phyloP scores from a whole-genome alignment of 2,329 filamentous ascomycete genomes.

The Hymenoscyphus infarciens region DNA sequence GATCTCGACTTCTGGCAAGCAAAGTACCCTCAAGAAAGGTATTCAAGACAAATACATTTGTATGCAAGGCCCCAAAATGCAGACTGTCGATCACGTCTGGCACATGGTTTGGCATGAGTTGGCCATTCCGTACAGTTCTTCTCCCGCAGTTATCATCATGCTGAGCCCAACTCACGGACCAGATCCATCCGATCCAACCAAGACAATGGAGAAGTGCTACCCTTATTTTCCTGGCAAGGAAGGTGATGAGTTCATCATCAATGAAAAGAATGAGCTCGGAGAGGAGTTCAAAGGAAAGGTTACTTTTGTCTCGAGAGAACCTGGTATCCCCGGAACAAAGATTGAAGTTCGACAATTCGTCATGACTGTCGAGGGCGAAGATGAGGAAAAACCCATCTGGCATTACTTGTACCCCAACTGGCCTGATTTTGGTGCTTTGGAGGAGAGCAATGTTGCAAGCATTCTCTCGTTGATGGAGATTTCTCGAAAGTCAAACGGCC shows the following conservation, averaged over 20 bases:
- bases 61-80: slow-evolving; percentile 82
- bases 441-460: slow-evolving; percentile 60
- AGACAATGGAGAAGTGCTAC: slow-evolving; percentile 72
- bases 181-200: slow-evolving; percentile 40
- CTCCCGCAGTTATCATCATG: slow-evolving; percentile 85
- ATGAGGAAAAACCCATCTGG: slow-evolving; percentile 64
- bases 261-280: slow-evolving; percentile 60
- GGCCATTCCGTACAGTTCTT: slow-evolving; percentile 42
- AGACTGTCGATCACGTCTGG: slow-evolving; percentile 80
- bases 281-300: slow-evolving; percentile 68
- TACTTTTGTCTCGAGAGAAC: slow-evolving; percentile 51
- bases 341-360: slow-evolving; percentile 74
- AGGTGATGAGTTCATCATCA: slow-evolving; percentile 51
- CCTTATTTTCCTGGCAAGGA: slow-evolving; percentile 73
- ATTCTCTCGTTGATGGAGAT: slow-evolving; percentile 68
- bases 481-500: slow-evolving; percentile 55
- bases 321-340: slow-evolving; percentile 52
- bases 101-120: slow-evolving; percentile 86
- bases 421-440: slow-evolving; percentile 86
- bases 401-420: slow-evolving; percentile 84
- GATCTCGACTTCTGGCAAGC: slow-evolving; percentile 36
- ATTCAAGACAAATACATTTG: slow-evolving; percentile 68
- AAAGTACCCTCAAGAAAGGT: slow-evolving; percentile 28
- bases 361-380: slow-evolving; percentile 42
- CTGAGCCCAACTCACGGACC: slow-evolving; percentile 76